These are phyloP conservation scores for Phalaenopsis aphrodite DNA, from an alignment of 106 monocot species.

Conservation along the genomic window DNA sequence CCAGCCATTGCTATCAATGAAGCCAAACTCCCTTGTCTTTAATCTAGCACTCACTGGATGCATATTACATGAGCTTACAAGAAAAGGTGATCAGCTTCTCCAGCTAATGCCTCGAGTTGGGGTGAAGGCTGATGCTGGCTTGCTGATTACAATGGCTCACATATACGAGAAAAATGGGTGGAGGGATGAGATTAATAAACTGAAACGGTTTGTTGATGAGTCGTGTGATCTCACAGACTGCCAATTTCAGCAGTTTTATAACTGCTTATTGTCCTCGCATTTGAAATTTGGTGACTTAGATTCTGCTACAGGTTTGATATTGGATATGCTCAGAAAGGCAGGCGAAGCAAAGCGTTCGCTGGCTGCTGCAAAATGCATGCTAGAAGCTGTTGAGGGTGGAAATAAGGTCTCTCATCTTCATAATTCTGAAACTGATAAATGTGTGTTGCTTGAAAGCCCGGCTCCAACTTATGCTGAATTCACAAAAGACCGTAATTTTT, in stretches of 20 bases:
- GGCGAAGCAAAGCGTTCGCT: conserved; percentile 72
- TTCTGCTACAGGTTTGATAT: conserved; percentile 49
- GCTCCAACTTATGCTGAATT: conserved; percentile 55
- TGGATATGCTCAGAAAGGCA: conserved; percentile 77
- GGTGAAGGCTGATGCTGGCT: conserved; percentile 43
- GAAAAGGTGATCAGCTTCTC: conserved; percentile 43
- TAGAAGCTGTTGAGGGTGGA: conserved; percentile 38
- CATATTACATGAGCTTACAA: conserved; percentile 1
- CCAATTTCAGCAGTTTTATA: conserved; percentile 69
- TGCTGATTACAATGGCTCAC: conserved; percentile 70
- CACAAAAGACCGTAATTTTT: conserved; percentile 42
- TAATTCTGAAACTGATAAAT: conserved; percentile 17
- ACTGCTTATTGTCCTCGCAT: conserved; percentile 76
- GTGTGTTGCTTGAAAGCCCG: conserved; percentile 21
- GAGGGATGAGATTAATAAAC: conserved; percentile 63
- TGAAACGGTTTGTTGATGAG: conserved; percentile 64
- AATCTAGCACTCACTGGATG: conserved; percentile 8
- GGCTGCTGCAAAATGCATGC: conserved; percentile 47
- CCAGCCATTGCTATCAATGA: conserved; percentile 23
- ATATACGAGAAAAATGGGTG: conserved; percentile 84
- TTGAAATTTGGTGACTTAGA: conserved; percentile 74
- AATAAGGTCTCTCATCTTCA: not conserved
- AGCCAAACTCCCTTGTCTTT: conserved; percentile 10
- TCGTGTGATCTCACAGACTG: conserved; percentile 35
- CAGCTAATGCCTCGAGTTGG: conserved; percentile 78